phyloP scores from a whole-genome alignment of 257 asterid genomes.

The Nicotiana paniculata region DNA sequence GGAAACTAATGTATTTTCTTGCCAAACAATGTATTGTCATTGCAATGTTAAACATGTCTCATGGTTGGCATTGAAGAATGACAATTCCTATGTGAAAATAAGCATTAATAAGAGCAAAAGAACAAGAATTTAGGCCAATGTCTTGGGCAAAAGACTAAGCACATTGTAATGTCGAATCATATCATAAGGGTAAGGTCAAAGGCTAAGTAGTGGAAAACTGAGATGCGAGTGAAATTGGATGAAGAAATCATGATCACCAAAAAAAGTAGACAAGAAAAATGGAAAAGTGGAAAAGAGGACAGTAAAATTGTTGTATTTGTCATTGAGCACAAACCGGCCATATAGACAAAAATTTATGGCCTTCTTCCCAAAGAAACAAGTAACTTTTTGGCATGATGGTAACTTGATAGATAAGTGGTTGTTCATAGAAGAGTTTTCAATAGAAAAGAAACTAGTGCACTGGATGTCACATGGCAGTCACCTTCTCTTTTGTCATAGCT shows the following conservation, averaged over 20 bases:
- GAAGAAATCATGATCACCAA: not conserved
- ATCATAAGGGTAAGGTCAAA: conserved; percentile 7
- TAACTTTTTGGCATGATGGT: conserved; percentile 1
- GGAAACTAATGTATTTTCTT: not conserved
- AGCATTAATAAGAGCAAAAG: not conserved
- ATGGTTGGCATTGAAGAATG: conserved; percentile 6
- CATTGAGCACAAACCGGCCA: conserved; percentile 2
- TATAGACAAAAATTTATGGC: conserved; percentile 11
- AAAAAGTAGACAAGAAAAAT: not conserved
- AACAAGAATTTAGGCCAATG: conserved; percentile 4
- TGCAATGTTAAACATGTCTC: conserved; percentile 6
- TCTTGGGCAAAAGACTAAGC: not conserved
- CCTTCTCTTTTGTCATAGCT: conserved; percentile 25
- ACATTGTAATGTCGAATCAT: conserved; percentile 11
- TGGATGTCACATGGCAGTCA: conserved; percentile 29
- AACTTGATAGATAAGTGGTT: conserved; percentile 12
- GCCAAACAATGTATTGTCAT: conserved; percentile 9
- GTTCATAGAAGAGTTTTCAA: conserved; percentile 5
- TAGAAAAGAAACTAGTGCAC: conserved; percentile 12
- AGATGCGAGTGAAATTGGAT: not conserved
- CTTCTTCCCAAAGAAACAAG: conserved; percentile 1
- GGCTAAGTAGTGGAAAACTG: conserved; percentile 1
- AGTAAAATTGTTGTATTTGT: not conserved
- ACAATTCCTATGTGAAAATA: not conserved
- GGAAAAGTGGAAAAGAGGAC: not conserved